Evolutionary conservation across 306 rosid genomes (phyloP).

Genomic region (Pueraria montana): DNA sequence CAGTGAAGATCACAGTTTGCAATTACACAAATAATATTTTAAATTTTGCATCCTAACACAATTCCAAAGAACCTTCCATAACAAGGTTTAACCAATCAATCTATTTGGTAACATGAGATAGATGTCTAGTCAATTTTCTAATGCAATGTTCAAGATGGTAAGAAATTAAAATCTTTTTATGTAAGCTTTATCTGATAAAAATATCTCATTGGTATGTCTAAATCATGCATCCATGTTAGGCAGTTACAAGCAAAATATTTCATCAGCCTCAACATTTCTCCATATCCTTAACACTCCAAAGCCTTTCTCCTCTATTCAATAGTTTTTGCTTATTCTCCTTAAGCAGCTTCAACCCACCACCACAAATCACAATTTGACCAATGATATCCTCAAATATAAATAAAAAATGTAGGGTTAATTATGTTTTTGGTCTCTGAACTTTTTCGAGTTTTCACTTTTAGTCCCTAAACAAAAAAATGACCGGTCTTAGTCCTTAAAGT

Average conservation of each 20-base stretch:
- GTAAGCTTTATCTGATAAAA: background rate
- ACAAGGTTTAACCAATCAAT: conserved; percentile 29
- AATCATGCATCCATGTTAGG: conserved; percentile 28
- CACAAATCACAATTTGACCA: conserved; percentile 20
- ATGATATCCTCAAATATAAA: conserved; percentile 9
- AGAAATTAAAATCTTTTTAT: background rate
- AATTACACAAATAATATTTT: conserved; percentile 16
- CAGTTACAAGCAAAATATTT: conserved; percentile 8
- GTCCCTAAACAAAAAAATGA: too few species aligned
- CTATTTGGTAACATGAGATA: background rate
- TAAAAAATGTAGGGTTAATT: too few species aligned
- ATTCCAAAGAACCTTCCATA: background rate
- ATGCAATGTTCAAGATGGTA: conserved; percentile 9
- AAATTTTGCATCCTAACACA: conserved; percentile 12
- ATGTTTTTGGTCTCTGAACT: too few species aligned
- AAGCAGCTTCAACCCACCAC: conserved; percentile 24
- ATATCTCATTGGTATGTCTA: background rate
- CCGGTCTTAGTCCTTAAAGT: too few species aligned
- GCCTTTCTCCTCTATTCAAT: conserved; percentile 18
- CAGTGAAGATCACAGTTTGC: background rate
- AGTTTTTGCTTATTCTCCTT: background rate
- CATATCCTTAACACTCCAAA: background rate
- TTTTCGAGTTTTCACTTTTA: too few species aligned
- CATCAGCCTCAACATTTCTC: conserved; percentile 16
- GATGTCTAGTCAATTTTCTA: background rate